phyloP scores from a whole-genome alignment of 108 stramenopile species.

The Nannochloropsis granulata region DNA sequence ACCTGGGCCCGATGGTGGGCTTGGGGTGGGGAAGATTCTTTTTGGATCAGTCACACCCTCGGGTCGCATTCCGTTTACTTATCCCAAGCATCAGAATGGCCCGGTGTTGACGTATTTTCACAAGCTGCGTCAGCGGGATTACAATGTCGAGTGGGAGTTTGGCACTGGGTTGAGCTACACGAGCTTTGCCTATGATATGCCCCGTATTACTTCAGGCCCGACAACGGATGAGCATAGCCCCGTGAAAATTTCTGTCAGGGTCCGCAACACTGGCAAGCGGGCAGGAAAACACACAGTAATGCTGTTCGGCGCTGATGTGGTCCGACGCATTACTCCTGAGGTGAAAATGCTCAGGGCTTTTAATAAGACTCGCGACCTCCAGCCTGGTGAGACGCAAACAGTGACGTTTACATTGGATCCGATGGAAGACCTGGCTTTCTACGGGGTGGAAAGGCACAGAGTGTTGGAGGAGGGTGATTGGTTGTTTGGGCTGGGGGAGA shows the following conservation, averaged over 20 bases:
- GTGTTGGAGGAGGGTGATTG: constrained; percentile 26
- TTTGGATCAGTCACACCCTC: constrained; percentile 22
- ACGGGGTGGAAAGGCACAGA: constrained; percentile 9
- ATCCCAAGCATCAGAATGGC: constrained; percentile 12
- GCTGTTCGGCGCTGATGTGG: constrained; percentile 23
- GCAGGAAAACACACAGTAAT: constrained; percentile 22
- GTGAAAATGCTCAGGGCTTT: constrained; percentile 27
- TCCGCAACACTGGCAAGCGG: constrained; percentile 26
- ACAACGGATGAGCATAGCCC: constrained; percentile 2
- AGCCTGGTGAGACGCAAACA: constrained; percentile 10
- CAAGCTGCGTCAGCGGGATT: not conserved
- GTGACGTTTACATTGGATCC: not conserved
- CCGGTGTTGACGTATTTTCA: constrained; percentile 28
- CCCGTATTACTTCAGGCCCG: not conserved
- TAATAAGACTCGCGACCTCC: constrained; percentile 7
- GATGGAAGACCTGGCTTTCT: constrained; percentile 16
- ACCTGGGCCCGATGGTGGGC: constrained; percentile 11
- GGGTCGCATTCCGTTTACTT: constrained; percentile 33
- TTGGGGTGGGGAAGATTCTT: constrained; percentile 28
- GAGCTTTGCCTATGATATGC: constrained; percentile 4
- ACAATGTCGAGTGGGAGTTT: constrained; percentile 32
- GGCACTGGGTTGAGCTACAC: constrained; percentile 36
- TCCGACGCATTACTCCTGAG: constrained; percentile 24
- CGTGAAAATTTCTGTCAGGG: constrained; percentile 8
- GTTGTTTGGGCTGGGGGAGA: constrained; percentile 12